Conservation (phyloP, 352 stramenopile genomes). For the Globisporangium recalcitrans region DNA sequence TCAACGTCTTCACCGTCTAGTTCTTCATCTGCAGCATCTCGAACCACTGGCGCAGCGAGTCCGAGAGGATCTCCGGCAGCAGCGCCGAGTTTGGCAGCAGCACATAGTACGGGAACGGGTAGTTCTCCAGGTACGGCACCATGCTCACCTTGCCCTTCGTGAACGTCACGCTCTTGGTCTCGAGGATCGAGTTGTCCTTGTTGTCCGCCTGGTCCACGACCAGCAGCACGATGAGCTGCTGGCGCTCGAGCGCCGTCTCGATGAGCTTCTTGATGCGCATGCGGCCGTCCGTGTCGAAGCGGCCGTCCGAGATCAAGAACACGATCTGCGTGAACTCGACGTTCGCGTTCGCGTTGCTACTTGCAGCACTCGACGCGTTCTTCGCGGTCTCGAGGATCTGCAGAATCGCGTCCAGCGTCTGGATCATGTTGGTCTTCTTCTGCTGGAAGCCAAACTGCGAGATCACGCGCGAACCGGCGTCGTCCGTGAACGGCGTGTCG, state of each 20-base stretch:
- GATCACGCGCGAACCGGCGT: constrained; percentile 92
- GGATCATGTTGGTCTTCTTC: constrained; percentile 95
- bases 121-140: constrained; percentile 99
- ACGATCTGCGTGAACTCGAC: constrained; percentile 95
- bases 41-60: constrained; percentile 99
- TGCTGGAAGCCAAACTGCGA: constrained; percentile 96
- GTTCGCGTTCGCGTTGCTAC: constrained; percentile 34
- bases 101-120: constrained; percentile 99
- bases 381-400: constrained; percentile 86
- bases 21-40: constrained; percentile 92
- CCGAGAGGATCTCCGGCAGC: constrained; percentile 98
- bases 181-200: constrained; percentile 92
- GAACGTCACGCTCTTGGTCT: constrained; percentile 98
- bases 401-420: constrained; percentile 92
- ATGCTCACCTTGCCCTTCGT: constrained; percentile 94
- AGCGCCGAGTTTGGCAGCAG: constrained; percentile 93
- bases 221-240: constrained; percentile 98
- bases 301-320: constrained; percentile 98
- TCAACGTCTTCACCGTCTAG: no score
- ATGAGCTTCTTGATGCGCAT: constrained; percentile 93
- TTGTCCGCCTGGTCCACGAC: constrained; percentile 90
- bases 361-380: constrained; percentile 36
- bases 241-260: constrained; percentile 95
- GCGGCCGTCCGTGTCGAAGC: constrained; percentile 96
- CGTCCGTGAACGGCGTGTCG: constrained; percentile 95